These are phyloP conservation scores for Claviceps sp. DNA, from an alignment of 2,329 filamentous ascomycete genomes.

Conservation along the genomic window DNA sequence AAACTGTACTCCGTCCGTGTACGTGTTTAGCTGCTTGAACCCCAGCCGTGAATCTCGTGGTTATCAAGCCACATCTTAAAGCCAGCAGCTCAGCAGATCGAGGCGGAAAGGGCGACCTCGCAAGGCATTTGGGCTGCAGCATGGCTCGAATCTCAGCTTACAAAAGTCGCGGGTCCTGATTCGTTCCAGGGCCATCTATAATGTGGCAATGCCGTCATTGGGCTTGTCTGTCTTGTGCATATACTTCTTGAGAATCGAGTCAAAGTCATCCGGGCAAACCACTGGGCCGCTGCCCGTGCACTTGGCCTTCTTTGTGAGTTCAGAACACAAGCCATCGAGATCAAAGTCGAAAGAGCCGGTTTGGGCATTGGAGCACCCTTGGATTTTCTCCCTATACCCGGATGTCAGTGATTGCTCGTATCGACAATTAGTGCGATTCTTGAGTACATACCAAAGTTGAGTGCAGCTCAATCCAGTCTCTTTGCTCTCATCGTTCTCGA, in stretches of 20 bases:
- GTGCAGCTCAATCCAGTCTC: conserved; percentile 64
- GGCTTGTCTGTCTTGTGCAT: conserved; percentile 40
- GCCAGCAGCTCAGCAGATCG: too few species aligned
- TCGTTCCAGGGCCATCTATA: background rate
- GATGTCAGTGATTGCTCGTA: conserved; percentile 24
- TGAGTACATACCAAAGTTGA: conserved; percentile 72
- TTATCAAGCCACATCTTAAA: too few species aligned
- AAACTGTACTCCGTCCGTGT: too few species aligned
- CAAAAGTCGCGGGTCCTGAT: too few species aligned
- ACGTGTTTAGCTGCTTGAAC: too few species aligned
- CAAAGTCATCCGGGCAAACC: conserved; percentile 79
- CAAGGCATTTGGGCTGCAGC: too few species aligned
- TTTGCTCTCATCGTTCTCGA: conserved; percentile 49
- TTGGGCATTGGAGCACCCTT: conserved; percentile 75
- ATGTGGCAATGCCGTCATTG: conserved; percentile 3
- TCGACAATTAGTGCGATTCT: too few species aligned
- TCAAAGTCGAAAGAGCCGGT: conserved; percentile 66
- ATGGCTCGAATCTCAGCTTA: too few species aligned
- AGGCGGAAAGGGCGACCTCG: too few species aligned
- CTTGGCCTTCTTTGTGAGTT: conserved; percentile 89
- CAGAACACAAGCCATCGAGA: conserved; percentile 80
- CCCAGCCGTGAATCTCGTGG: too few species aligned
- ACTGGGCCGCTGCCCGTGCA: conserved; percentile 86
- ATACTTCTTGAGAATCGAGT: conserved; percentile 58
- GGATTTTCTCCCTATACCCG: conserved; percentile 66